Conservation (phyloP, 2,329 filamentous ascomycete genomes). For the Ustilaginoidea virens region DNA sequence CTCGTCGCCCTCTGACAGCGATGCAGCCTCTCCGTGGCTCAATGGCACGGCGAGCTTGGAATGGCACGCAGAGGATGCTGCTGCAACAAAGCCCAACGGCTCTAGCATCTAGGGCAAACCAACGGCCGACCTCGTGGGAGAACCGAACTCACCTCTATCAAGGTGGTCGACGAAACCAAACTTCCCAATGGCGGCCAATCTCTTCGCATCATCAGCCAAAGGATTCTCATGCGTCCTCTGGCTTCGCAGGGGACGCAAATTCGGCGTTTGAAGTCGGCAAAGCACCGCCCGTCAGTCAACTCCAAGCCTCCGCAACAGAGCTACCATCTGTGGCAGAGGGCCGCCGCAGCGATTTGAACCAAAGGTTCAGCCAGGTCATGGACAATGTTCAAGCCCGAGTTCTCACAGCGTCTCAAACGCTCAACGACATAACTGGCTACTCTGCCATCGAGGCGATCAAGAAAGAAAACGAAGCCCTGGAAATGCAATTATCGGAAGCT, state of each 20-base stretch:
- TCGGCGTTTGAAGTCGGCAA: not conserved
- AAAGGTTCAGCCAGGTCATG: conserved; percentile 44
- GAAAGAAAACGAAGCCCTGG: conserved; percentile 54
- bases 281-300: conserved; percentile 3
- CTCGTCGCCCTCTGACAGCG: conserved; percentile 1
- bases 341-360: conserved; percentile 17
- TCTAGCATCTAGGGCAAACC: too few relatives aligned
- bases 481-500: conserved; percentile 39
- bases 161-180: too few relatives aligned
- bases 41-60: conserved; percentile 14
- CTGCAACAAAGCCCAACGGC: conserved; percentile 4
- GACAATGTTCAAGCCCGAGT: conserved; percentile 78
- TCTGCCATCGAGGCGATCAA: conserved; percentile 80
- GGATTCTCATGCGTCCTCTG: conserved; percentile 1
- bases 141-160: too few relatives aligned
- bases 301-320: conserved; percentile 5
- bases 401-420: conserved; percentile 68
- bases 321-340: conserved; percentile 19
- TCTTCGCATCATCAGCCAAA: conserved; percentile 13
- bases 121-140: too few relatives aligned
- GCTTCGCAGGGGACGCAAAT: not conserved
- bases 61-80: conserved; percentile 12
- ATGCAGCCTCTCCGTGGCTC: conserved; percentile 22
- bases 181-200: conserved; percentile 9
- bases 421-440: conserved; percentile 93